Base-by-base conservation (phyloP, 2,329 filamentous ascomycete species). In the Calcarisporium arbuscula region DNA sequence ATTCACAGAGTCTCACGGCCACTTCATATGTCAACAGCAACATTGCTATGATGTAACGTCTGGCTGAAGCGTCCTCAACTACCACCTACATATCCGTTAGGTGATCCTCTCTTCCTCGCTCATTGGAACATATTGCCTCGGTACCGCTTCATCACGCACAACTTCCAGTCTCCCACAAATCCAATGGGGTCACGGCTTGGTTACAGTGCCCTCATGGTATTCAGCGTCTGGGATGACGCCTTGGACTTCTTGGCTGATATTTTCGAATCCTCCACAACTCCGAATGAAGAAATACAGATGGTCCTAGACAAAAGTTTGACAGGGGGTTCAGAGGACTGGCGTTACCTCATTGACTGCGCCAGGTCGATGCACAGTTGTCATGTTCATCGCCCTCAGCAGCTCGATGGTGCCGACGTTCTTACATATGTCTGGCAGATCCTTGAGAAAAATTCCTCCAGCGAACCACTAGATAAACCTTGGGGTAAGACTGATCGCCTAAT, bases 401-500 rank as follows among this genome's bases (percentile, higher is more conserved):
- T 60, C 8, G 50, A 61, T 15, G 56, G 52, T 5, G 46, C 49
- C 35, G 61, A 63, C 39, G 25, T 60, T 5, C 49, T 60, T 17
- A 44, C 51, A 14, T 58, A 54, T 36, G 36, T 62, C 19, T 52
- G 48, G 42, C 35, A 43, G 9, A 48, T 53, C 18, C 32, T 51
- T 17, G 33, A 44, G 5, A 41, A 41, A 12, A 19, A 35, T 10
- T 14, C 32, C 15, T 28, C 35, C 18, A 11, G 22, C 30, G 25
- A 41, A 17, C 21, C 37, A 22, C 11, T 35, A 25, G 22, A 38
- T 6, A 34, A 42, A 14, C 46, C 52, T 5, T 64, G 60, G 61
- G 47, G 40, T 19, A 43, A 53, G 30, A 64, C 61, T 5, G 61
- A 64, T 35, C 48, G 53, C 18, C 43, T 60, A 15, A 61, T 62